Base-by-base conservation (phyloP, 768 basidiomycete species). In the Lactarius hengduanensis region DNA sequence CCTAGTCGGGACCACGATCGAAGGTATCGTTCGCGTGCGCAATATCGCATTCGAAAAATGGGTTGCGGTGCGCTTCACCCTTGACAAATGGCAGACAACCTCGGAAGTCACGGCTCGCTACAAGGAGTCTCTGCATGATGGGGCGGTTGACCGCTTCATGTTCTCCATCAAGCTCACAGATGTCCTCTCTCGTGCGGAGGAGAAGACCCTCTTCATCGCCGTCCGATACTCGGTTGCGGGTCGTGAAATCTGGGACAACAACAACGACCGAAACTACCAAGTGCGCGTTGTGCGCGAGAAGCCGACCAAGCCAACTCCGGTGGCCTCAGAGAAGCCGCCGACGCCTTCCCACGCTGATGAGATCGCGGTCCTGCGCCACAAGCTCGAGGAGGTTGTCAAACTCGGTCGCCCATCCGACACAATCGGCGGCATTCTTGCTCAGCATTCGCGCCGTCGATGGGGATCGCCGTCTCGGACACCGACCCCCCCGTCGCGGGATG, bases 21-120 rank as follows among this genome's bases (percentile, higher is more conserved):
- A 82, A n/a, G 96, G 96, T 30, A 80, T 80, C 47, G 83, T 94
- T 54, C 85, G 87, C 57, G 91, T 96, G 65, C 83, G 87, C 72
- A 98, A 98, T 75, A 74, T 98, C 59, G 86, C 93, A 8, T 98
- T 87, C 77, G 82, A 90, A 72, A 98, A 98, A 78, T 85, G 85
- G 81, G 82, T 98, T 61, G 90, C 87, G 9, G 85, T 94, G 30
- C 86, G 96, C 34, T 98, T 97, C 77, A 98, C 96, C 1, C 84
- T 96, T 71, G 96, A 98, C 74, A 83, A 81, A 71, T 98, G 96
- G 96, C 93, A 94, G 76, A 99, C 96, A 57, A 96, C 93, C 65
- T 91, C 89, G 76, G 96, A 98, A 76, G 92, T 97, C 65, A 85
- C 88, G 0, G 96, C 88, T 30, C 86, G 84, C 59, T 89, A 92